A percentile compares a stretch with the other conserved stretches of the same genome.
These are phyloP conservation scores for Canavalia gladiata DNA, from an alignment of 306 rosid genomes.

Conservation along the genomic window DNA sequence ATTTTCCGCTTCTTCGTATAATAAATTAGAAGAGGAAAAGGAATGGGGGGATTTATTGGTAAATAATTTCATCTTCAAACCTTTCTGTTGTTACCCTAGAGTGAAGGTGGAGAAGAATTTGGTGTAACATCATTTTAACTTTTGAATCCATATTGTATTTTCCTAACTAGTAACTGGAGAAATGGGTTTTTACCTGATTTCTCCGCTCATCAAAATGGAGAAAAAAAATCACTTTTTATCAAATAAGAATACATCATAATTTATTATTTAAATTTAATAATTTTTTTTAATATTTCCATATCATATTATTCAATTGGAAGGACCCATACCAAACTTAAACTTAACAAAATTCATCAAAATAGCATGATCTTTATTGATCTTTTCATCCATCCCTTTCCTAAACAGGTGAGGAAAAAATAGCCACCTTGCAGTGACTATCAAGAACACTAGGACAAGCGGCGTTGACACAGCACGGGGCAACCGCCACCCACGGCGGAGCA, in stretches of 20 bases:
- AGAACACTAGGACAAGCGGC: no score
- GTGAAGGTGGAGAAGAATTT: not conserved
- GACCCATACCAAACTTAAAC: not conserved
- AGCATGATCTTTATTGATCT: slow-evolving; percentile 45
- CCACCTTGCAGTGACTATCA: not conserved
- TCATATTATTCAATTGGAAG: no score
- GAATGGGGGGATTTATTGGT: not conserved
- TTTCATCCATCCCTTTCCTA: slow-evolving; percentile 55
- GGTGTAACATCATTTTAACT: not conserved
- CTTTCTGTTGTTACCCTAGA: not conserved
- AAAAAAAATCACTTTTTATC: no score
- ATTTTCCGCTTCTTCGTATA: not conserved
- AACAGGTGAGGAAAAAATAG: slow-evolving; percentile 62
- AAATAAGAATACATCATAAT: no score
- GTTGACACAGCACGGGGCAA: no score
- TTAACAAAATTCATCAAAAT: slow-evolving; percentile 16
- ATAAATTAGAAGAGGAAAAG: not conserved
- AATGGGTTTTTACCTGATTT: not conserved
- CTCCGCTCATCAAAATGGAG: not conserved
- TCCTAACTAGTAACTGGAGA: not conserved
- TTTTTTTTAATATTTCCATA: no score
- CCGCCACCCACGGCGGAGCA: no score
- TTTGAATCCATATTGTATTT: not conserved
- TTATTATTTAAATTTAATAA: no score
- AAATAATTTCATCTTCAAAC: not conserved